Base-by-base conservation (phyloP, 2,329 filamentous ascomycete genomes). In the Arachnomyces sp. region DNA sequence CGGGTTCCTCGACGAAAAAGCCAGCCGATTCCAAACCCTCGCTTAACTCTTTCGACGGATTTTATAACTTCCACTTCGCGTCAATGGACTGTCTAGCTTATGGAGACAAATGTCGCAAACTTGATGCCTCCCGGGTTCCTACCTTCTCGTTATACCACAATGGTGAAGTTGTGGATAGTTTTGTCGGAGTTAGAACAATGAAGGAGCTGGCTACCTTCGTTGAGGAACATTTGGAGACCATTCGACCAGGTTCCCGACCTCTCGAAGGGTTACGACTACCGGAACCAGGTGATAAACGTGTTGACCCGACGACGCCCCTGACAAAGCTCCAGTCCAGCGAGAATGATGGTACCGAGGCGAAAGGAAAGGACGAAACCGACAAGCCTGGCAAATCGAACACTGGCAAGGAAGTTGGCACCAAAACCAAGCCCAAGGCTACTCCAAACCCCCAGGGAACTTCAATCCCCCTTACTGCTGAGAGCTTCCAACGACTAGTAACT, bases 51-150 rank as follows among this genome's bases (percentile, higher is more conserved):
- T 95, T 95, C 56, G 79, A 81, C 25, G 73, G 81, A 40, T 92
- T 80, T 61, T 96, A 96, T 65, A 79, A 90, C 63, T 90, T 94
- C 63, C 80, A 84, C 52, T 95, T 98, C 57, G 90, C 76, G 20
- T 78, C 76, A 43, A 66, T 98, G 48, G 87, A 98, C 65, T 98
- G 92, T 63, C 68, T 88, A 38, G 85, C 85, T 20, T 85, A 81
- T 58, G 83, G 77, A 43, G 86, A 94, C 57, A 70, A 86, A 11
- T 98, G 92, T 65, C 61, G 64, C 36, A 72, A 78, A 18, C 72
- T 88, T 47, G 68, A 77, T 2, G 74, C 96, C 39, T 56, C 61
- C 36, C 77, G 76, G 13, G 96, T 78, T 56, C 92, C 92, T 1
- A 83, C 80, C 1, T 84, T 93, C 33, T 67, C 79, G 15, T 68